A percentile compares a stretch with the other conserved stretches of the same genome.
phyloP scores from a whole-genome alignment of 805 yeast genomes.

The Peterozyma xylosa region DNA sequence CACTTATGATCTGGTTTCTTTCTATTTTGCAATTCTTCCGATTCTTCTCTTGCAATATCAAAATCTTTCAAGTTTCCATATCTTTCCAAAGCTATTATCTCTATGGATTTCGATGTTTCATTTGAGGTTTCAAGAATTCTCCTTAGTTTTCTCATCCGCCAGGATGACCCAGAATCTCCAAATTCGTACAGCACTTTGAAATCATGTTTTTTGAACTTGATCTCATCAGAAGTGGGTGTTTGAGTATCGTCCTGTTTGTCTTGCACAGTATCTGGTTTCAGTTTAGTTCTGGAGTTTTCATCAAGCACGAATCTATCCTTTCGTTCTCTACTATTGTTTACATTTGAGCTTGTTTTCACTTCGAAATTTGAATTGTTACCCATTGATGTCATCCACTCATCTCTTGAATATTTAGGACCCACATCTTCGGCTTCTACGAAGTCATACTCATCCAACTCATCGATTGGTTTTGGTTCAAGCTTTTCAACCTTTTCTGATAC shows the following conservation, averaged over 20 bases:
- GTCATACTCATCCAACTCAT: conserved; percentile 2
- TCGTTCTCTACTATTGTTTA: not conserved
- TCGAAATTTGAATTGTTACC: not conserved
- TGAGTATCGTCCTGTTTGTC: not conserved
- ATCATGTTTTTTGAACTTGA: not conserved
- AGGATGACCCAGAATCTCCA: conserved; percentile 29
- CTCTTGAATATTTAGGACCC: not conserved
- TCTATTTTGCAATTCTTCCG: conserved; percentile 19
- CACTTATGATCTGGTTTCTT: conserved; percentile 3
- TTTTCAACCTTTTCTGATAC: too few relatives aligned
- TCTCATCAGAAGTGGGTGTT: not conserved
- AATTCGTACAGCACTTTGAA: conserved; percentile 21
- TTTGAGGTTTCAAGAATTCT: conserved; percentile 15
- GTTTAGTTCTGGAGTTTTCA: not conserved
- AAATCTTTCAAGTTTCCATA: conserved; percentile 19
- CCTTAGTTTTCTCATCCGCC: conserved; percentile 29
- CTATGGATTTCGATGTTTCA: conserved; percentile 11
- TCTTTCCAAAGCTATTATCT: conserved; percentile 19
- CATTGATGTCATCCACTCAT: conserved; percentile 3
- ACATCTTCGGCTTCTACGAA: conserved; percentile 1
- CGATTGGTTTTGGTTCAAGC: not conserved
- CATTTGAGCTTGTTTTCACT: not conserved
- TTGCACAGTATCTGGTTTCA: not conserved
- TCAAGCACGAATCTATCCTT: not conserved
- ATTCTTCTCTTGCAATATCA: conserved; percentile 25